A percentile compares a stretch with the other conserved stretches of the same genome.
Conservation (phyloP, 352 stramenopile species). For the Pythium graminicola region DNA sequence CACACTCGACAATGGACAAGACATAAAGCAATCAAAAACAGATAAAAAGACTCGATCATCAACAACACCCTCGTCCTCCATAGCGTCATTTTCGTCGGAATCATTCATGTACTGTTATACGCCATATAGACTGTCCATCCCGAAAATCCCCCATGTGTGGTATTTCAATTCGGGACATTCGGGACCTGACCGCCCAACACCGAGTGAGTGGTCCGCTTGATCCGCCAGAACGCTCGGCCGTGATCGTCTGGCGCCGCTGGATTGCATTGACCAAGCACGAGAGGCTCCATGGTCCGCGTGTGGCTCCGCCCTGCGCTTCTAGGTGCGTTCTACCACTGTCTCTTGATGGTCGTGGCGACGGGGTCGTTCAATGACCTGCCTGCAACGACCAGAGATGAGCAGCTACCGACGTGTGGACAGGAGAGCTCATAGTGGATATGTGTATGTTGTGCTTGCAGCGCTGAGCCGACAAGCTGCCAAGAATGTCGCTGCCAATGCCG, state of each 20-base stretch:
- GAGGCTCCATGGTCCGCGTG: constrained; percentile 59
- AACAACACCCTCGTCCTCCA: too few relatives aligned
- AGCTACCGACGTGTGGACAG: constrained; percentile 4
- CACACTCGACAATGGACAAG: constrained; percentile 24
- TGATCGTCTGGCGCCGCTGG: constrained; percentile 23
- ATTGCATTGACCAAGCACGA: constrained; percentile 18
- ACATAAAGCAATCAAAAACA: constrained; percentile 21
- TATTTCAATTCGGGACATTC: constrained; percentile 19
- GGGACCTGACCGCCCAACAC: constrained; percentile 16
- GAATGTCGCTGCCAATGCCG: constrained; percentile 15
- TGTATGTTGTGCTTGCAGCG: constrained; percentile 11
- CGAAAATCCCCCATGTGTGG: constrained; percentile 13
- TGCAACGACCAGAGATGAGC: background rate
- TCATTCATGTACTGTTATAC: background rate
- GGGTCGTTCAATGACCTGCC: too few relatives aligned
- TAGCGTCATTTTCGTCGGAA: too few relatives aligned
- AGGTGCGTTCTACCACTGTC: too few relatives aligned
- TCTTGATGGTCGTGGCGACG: too few relatives aligned
- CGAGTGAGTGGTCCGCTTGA: constrained; percentile 28
- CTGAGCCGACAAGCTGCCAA: constrained; percentile 20
- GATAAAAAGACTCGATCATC: constrained; percentile 2
- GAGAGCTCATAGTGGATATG: background rate
- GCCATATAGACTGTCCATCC: too few relatives aligned
- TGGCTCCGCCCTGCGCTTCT: constrained; percentile 54
- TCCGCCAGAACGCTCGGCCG: constrained; percentile 19